Percentiles rank a stretch among this genome's conserved stretches.
These are phyloP conservation scores for Aquilaria malaccensis DNA, from an alignment of 345 rosid genomes.

Conservation along the genomic window DNA sequence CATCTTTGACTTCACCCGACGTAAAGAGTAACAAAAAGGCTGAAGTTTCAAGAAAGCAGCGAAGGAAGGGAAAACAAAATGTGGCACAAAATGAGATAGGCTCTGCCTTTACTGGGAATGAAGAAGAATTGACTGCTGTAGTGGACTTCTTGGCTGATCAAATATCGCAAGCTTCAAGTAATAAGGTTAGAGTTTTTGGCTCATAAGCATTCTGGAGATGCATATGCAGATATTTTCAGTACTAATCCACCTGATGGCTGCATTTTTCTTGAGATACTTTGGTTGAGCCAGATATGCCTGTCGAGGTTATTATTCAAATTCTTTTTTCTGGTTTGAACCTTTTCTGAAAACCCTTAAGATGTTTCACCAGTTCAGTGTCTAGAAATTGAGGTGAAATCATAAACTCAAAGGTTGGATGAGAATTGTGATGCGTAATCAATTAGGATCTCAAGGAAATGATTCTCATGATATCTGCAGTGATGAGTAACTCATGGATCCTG, in stretches of 20 bases:
- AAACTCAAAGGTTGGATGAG: too few species aligned
- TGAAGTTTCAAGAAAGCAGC: constrained; percentile 50
- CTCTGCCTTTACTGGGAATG: constrained; percentile 30
- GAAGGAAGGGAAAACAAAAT: constrained; percentile 56
- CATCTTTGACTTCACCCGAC: constrained; percentile 31
- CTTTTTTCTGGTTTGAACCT: constrained; percentile 9
- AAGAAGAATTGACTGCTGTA: constrained; percentile 21
- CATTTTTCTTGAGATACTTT: not conserved
- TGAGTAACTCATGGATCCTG: too few species aligned
- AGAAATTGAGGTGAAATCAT: too few species aligned
- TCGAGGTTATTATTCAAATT: not conserved
- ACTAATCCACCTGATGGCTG: not conserved
- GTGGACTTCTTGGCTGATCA: constrained; percentile 29
- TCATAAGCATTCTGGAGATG: not conserved
- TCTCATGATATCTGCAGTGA: too few species aligned
- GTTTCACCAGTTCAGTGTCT: too few species aligned
- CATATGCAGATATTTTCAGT: too few species aligned
- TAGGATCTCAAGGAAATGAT: too few species aligned
- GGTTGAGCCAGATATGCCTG: not conserved
- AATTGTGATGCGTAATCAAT: too few species aligned
- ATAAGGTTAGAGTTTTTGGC: constrained; percentile 37
- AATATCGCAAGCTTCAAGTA: constrained; percentile 26
- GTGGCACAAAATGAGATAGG: constrained; percentile 31
- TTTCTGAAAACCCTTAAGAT: too few species aligned
- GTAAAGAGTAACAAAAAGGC: constrained; percentile 50